Conservation (phyloP, 2,329 filamentous ascomycete species). For the Stemphylium vesicarium region DNA sequence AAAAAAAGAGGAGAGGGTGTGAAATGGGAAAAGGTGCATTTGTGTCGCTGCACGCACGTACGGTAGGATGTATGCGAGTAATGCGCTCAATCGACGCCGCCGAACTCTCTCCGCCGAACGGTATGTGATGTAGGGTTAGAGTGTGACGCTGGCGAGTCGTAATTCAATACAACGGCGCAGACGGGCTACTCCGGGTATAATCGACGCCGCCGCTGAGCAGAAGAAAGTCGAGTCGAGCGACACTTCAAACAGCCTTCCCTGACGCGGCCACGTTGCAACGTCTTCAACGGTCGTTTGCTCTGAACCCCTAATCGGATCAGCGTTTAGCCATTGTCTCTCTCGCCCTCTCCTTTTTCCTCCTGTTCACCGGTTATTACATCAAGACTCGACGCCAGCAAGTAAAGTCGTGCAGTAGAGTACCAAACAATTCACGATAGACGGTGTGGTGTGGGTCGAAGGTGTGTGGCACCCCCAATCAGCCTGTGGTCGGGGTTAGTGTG, state of each 20-base stretch:
- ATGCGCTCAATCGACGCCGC: constrained; percentile 4
- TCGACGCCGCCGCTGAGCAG: not conserved
- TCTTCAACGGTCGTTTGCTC: too few species aligned
- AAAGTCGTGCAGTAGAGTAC: constrained; percentile 15
- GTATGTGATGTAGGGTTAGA: constrained; percentile 2
- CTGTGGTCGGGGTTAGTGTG: not conserved
- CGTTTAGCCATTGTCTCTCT: too few species aligned
- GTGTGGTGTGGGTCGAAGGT: constrained; percentile 1
- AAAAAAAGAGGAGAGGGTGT: not conserved
- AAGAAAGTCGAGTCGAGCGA: not conserved
- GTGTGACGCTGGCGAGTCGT: constrained; percentile 9
- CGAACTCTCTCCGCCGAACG: not conserved
- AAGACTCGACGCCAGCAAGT: not conserved
- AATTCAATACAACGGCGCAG: constrained; percentile 14
- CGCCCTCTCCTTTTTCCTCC: not conserved
- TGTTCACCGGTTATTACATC: constrained; percentile 1
- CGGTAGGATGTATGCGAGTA: constrained; percentile 4
- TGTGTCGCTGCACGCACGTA: too few species aligned
- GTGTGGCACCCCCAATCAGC: constrained; percentile 1
- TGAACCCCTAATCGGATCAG: too few species aligned
- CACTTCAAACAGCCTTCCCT: too few species aligned
- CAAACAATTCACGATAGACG: constrained; percentile 12
- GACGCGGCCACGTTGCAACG: not conserved
- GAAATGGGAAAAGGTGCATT: too few species aligned
- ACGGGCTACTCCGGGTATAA: not conserved